Evolutionary conservation across 495 filamentous ascomycete genomes (phyloP).

Genomic region (Antarctomyces pellizariae): DNA sequence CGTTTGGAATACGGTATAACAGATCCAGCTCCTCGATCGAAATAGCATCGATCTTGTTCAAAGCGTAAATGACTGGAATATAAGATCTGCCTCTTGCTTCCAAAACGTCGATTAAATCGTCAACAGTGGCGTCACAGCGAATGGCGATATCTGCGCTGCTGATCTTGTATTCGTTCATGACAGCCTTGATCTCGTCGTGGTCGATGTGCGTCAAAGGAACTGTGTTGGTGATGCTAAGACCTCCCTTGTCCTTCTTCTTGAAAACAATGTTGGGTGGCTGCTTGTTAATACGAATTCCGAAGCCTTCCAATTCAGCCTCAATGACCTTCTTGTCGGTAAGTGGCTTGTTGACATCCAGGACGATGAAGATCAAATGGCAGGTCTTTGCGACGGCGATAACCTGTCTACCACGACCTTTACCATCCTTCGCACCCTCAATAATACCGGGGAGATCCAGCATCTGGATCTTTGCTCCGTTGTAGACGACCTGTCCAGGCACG

Average conservation of each 20-base stretch:
- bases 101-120: constrained; percentile 84
- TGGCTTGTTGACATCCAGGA: constrained; percentile 95
- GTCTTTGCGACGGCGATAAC: constrained; percentile 98
- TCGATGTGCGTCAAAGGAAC: constrained; percentile 81
- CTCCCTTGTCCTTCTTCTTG: constrained; percentile 98
- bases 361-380: constrained; percentile 96
- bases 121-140: constrained; percentile 68
- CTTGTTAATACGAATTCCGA: constrained; percentile 97
- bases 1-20: constrained; percentile 88
- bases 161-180: constrained; percentile 93
- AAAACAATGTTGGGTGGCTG: constrained; percentile 90
- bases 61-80: constrained; percentile 91
- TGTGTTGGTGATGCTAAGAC: constrained; percentile 81
- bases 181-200: constrained; percentile 87
- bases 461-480: constrained; percentile 94
- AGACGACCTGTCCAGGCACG: constrained; percentile 86
- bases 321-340: constrained; percentile 93
- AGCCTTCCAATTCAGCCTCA: constrained; percentile 89
- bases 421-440: constrained; percentile 95
- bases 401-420: constrained; percentile 91
- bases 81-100: constrained; percentile 91
- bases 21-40: constrained; percentile 93
- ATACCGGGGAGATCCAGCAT: constrained; percentile 98
- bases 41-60: constrained; percentile 98
- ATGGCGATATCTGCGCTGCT: constrained; percentile 95